phyloP scores from a whole-genome alignment of 2,329 filamentous ascomycete species.

The Tolypocladium tropicale region DNA sequence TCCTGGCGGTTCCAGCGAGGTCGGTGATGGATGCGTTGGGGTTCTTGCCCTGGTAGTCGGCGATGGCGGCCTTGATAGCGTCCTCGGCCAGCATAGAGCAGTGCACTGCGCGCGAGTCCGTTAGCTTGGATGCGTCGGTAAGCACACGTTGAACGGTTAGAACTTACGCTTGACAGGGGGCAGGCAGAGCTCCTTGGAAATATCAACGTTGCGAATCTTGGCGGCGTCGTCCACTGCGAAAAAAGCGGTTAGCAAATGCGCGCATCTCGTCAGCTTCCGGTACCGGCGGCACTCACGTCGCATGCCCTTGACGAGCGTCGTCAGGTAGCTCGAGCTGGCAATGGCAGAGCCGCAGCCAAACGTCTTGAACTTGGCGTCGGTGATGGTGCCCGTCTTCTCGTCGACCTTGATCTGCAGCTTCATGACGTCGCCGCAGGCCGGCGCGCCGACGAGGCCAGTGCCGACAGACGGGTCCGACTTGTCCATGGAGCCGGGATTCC shows the following conservation, averaged over 20 bases:
- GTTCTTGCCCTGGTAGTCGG: conserved; percentile 80
- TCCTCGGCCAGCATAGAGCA: conserved; percentile 90
- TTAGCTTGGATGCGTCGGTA: neutral
- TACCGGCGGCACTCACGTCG: conserved; percentile 26
- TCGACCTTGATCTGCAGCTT: conserved; percentile 76
- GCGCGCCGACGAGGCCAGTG: conserved; percentile 82
- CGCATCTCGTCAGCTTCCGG: neutral
- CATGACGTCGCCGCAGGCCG: conserved; percentile 86
- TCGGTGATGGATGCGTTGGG: conserved; percentile 49
- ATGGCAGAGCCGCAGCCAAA: conserved; percentile 94
- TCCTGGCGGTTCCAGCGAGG: conserved; percentile 57
- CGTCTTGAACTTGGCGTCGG: conserved; percentile 96
- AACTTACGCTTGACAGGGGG: conserved; percentile 76
- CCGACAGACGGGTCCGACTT: conserved; percentile 78
- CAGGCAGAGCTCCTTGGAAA: conserved; percentile 88
- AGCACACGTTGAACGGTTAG: neutral
- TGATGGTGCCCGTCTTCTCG: conserved; percentile 76
- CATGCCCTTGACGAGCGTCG: conserved; percentile 92
- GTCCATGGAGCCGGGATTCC: conserved; percentile 46
- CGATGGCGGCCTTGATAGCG: conserved; percentile 83
- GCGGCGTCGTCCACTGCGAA: conserved; percentile 70
- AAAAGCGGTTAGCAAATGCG: neutral
- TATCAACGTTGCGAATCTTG: conserved; percentile 92
- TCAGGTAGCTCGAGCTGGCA: conserved; percentile 79
- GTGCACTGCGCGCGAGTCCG: conserved; percentile 48